Evolutionary conservation across 2,329 filamentous ascomycete species (phyloP), one percentile per base, ranked within the genome.

Genomic region (Aureobasidium vineae): DNA sequence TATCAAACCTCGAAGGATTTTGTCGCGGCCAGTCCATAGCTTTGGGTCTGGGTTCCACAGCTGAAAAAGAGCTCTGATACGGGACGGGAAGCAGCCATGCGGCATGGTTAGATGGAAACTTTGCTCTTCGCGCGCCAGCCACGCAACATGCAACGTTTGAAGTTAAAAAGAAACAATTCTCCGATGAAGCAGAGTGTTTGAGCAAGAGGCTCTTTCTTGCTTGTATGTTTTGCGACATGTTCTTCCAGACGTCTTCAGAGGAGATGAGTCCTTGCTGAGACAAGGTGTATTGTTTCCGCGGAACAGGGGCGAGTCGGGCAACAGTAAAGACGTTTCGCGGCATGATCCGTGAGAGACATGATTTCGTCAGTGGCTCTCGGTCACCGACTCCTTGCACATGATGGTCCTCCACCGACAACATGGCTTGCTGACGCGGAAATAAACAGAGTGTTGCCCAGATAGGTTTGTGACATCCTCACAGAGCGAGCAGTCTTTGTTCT

Each of bases 301-400:
- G 31, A 21, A 28, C 5, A 47, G 3, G 23, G 28, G 57, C 45
- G 43, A 50, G 11, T 50, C 43, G 59, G 40, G 33, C 43, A 36
- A 47, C 26, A 10, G n/a, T 31, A 45, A 23, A 60, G 56, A 60
- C 45, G 59, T 49, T 61, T 50, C 13, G 33, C 59, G 59, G 59
- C 21, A 38, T 26, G 31, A 11, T 2, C 59, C 57, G 21, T 38
- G n/a, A 50, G 56, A 60, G 56, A 60, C 56, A 60, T 47, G 31
- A 38, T 63, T 50, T 40, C 45, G 59, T 63, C 59, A 63, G 59
- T 63, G 59, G 59, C 59, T 50, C 45, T 33, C n/a, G 31, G 7
- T 63, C 43, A 50, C 21, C 43, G 45, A 47, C 43, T 38, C 31
- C 33, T 38, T 31, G n/a, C n/a, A n/a, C 21, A 15, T 19, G 15